These are phyloP conservation scores for Eucalyptus erythrocorys DNA, from an alignment of 345 rosid species.

Conservation along the genomic window DNA sequence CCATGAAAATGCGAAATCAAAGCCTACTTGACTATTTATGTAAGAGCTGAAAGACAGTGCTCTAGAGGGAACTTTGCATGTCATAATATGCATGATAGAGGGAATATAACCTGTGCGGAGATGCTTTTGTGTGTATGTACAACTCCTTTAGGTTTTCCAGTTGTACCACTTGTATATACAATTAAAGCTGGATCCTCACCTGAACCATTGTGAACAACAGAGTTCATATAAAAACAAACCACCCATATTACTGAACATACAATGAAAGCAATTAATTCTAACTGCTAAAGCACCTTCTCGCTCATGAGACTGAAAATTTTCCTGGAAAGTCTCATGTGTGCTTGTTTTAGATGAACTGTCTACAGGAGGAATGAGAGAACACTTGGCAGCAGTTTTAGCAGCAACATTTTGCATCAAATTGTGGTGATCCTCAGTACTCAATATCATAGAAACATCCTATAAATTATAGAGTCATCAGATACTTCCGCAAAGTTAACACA, in stretches of 20 bases:
- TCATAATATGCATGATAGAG: background rate
- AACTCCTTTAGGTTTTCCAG: slow-evolving; percentile 98
- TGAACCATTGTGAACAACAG: slow-evolving; percentile 7
- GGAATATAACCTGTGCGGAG: slow-evolving; percentile 53
- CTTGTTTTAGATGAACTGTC: slow-evolving; percentile 19
- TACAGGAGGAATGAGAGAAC: slow-evolving; percentile 59
- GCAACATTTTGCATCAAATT: slow-evolving; percentile 65
- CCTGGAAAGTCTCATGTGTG: slow-evolving; percentile 21
- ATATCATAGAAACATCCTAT: slow-evolving; percentile 66
- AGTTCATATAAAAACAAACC: background rate
- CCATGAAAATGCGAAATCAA: background rate
- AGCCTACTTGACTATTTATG: background rate
- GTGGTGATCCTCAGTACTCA: slow-evolving; percentile 68
- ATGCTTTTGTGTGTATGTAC: slow-evolving; percentile 89
- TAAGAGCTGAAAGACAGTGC: background rate
- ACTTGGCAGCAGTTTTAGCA: slow-evolving; percentile 48
- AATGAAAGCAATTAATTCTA: background rate
- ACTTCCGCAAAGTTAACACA: background rate
- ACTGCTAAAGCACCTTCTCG: slow-evolving; percentile 1
- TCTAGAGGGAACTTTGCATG: background rate
- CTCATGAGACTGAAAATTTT: slow-evolving; percentile 9
- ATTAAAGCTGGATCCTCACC: slow-evolving; percentile 83
- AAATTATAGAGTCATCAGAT: background rate
- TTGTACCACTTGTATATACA: slow-evolving; percentile 95
- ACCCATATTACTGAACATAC: background rate